Conservation (phyloP, 2,329 filamentous ascomycete genomes). For the Fulvia fulva region DNA sequence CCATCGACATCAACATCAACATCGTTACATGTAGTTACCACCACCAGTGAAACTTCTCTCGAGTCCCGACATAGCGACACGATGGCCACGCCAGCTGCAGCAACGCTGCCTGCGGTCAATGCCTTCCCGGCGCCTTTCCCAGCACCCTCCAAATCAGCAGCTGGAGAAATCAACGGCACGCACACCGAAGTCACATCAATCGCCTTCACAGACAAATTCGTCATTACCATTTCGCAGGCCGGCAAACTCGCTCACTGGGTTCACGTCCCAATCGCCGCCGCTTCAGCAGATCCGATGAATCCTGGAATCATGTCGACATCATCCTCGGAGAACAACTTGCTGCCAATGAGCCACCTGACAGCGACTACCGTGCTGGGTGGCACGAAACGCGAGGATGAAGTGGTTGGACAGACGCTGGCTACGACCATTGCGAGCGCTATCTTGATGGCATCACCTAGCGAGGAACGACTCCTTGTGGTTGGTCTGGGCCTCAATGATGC, state of each 20-base stretch:
- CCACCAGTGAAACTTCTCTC: no score
- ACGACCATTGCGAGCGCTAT: conserved; percentile 83
- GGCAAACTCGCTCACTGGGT: conserved; percentile 92
- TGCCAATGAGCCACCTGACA: conserved; percentile 78
- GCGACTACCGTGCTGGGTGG: conserved; percentile 84
- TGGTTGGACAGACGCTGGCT: conserved; percentile 77
- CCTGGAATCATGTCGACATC: conserved; percentile 49
- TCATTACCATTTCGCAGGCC: conserved; percentile 83
- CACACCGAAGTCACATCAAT: conserved; percentile 69
- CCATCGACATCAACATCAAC: no score
- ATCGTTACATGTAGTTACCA: no score
- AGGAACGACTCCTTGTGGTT: conserved; percentile 56
- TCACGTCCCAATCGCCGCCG: conserved; percentile 71
- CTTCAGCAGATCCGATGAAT: conserved; percentile 60
- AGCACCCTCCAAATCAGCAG: conserved; percentile 37
- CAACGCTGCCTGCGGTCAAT: conserved; percentile 23
- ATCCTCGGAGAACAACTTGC: conserved; percentile 49
- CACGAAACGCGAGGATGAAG: conserved; percentile 71
- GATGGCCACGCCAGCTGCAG: neutral
- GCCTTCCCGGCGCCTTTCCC: conserved; percentile 56
- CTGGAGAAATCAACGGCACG: conserved; percentile 62
- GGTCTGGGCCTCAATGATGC: conserved; percentile 53
- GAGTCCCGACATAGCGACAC: neutral
- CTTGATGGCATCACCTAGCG: conserved; percentile 62
- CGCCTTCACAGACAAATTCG: conserved; percentile 82